Evolutionary conservation across 768 basidiomycete species (phyloP).

Genomic region (Rhizopogon vinicolor): DNA sequence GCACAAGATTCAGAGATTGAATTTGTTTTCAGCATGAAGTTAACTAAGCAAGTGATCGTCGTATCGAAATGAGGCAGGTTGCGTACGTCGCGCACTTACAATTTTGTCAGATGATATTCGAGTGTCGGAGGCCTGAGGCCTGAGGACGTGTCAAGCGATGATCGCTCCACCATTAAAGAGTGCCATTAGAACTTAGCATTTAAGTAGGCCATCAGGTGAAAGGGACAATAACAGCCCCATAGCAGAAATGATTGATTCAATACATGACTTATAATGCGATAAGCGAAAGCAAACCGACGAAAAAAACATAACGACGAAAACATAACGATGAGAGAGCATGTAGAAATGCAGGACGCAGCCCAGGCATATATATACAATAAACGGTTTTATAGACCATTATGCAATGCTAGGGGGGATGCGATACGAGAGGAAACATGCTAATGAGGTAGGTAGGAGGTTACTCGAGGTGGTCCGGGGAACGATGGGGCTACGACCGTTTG

Average conservation of each 20-base stretch:
- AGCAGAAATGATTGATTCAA: conserved; percentile 8
- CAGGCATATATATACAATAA: conserved; percentile 2
- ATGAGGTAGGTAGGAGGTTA: neutral
- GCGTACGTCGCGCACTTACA: too few species aligned
- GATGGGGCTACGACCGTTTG: conserved; percentile 14
- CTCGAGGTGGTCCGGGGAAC: neutral
- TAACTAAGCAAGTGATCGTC: too few species aligned
- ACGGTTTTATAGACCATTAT: neutral
- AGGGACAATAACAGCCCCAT: too few species aligned
- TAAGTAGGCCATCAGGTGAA: too few species aligned
- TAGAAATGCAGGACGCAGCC: conserved; percentile 3
- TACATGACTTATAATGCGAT: conserved; percentile 27
- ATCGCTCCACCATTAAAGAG: too few species aligned
- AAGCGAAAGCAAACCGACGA: conserved; percentile 8
- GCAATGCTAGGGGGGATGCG: neutral
- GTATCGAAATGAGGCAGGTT: too few species aligned
- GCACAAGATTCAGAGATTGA: too few species aligned
- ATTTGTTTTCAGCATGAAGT: too few species aligned
- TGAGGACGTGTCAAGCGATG: too few species aligned
- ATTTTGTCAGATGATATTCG: too few species aligned
- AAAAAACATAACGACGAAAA: conserved; percentile 14
- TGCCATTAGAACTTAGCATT: too few species aligned
- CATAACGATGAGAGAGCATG: conserved; percentile 17
- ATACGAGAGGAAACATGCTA: neutral
- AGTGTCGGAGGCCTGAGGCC: too few species aligned